A percentile compares a stretch with the other conserved stretches of the same genome.
Conservation (phyloP, 1,284 basidiomycete species). For the Trametes versicolor region DNA sequence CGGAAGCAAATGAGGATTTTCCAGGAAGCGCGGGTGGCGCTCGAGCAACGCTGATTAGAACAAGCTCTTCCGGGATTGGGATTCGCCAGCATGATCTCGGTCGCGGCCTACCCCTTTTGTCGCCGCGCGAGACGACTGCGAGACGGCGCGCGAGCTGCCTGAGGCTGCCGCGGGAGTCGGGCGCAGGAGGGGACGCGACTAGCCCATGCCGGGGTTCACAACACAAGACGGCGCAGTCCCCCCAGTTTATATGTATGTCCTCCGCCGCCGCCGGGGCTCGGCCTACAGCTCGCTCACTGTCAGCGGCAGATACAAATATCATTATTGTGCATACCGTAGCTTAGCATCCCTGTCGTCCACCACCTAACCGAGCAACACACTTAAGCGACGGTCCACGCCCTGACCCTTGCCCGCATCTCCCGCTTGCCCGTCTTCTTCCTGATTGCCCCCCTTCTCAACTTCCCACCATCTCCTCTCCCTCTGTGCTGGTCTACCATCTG, state of each 20-base stretch:
- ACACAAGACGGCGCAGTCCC: not conserved
- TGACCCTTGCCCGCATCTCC: constrained; percentile 8
- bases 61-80: not conserved
- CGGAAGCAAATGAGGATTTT: constrained; percentile 15
- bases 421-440: constrained; percentile 16
- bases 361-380: constrained; percentile 9
- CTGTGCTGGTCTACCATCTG: constrained; percentile 7
- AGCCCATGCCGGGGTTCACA: constrained; percentile 7
- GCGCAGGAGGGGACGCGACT: not conserved
- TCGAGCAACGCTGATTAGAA: not conserved
- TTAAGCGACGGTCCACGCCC: constrained; percentile 23
- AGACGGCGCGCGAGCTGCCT: too few relatives aligned
- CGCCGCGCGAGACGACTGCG: not conserved
- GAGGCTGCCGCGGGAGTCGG: not conserved
- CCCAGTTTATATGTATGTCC: constrained; percentile 1
- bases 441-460: constrained; percentile 7
- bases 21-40: constrained; percentile 9
- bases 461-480: constrained; percentile 3
- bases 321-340: constrained; percentile 6
- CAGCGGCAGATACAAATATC: not conserved
- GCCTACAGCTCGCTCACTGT: constrained; percentile 10
- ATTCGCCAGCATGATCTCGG: not conserved
- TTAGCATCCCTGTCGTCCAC: constrained; percentile 7
- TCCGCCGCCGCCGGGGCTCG: constrained; percentile 6
- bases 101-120: constrained; percentile 11